These are phyloP conservation scores for Batkoa obscura DNA, from an alignment of 371 early-diverging fungal genomes.

Conservation along the genomic window DNA sequence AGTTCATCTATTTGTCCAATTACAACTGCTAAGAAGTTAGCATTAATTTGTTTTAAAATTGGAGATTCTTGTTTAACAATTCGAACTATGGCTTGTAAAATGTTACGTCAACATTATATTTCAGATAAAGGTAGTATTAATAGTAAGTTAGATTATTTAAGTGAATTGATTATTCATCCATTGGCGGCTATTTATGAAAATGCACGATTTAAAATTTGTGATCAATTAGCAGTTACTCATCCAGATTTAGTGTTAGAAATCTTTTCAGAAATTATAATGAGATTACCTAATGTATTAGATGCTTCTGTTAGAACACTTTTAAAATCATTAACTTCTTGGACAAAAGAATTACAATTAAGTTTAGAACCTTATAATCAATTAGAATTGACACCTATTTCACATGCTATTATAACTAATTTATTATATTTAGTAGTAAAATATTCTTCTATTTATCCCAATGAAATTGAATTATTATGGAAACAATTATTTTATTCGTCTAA, in stretches of 20 bases:
- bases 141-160: conserved; percentile 42
- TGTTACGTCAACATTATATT: conserved; percentile 52
- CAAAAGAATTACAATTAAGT: conserved; percentile 47
- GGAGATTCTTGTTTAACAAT: conserved; percentile 53
- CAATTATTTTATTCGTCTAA: conserved; percentile 39
- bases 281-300: conserved; percentile 45
- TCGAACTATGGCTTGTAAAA: conserved; percentile 52
- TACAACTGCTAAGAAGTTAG: conserved; percentile 41
- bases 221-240: conserved; percentile 39
- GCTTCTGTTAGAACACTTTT: conserved; percentile 45
- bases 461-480: conserved; percentile 64
- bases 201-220: conserved; percentile 47
- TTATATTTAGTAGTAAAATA: conserved; percentile 68
- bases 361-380: conserved; percentile 27
- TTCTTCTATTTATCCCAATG: conserved; percentile 53
- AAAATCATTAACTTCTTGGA: conserved; percentile 67
- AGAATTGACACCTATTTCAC: conserved; percentile 25
- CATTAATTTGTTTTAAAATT: conserved; percentile 61
- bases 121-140: conserved; percentile 30
- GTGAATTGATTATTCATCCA: conserved; percentile 48
- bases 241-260: conserved; percentile 49
- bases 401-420: conserved; percentile 57
- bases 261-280: conserved; percentile 56
- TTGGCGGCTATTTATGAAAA: conserved; percentile 65
- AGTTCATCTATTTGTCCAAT: conserved; percentile 31